Base-by-base conservation (phyloP, 140 eudicot species). In the Senecio squalidus region DNA sequence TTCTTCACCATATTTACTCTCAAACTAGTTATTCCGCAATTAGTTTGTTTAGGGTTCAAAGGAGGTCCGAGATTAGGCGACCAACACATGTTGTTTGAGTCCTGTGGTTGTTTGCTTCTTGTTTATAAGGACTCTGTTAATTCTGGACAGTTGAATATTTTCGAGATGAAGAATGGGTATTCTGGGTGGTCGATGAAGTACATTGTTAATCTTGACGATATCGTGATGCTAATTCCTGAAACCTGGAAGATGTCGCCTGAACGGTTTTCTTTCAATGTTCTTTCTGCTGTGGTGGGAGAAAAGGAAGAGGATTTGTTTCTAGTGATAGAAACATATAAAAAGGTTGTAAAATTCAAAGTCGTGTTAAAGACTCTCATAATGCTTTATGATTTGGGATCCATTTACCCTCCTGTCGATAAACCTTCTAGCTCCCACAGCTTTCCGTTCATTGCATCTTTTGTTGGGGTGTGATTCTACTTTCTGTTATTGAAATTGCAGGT, bases 101-200 rank as follows among this genome's bases (percentile, higher is more conserved):
- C 30, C 22, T 16, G 29, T 48, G 54, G 54, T 48, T 48, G 15
- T 47, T 47, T 47, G 54, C 15, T 47, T 47, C 49, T 43, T 15
- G 1, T 43, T 15, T 9, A 21, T 43, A 16, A 2, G 3, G 10
- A 18, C 14, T 47, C 5, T 47, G 11, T 27, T 0, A 4, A n/a
- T 16, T 4, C 24, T 1, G 4, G 2, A 4, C 2, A 44, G 8
- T 15, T 44, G 43, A 49, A 2, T 22, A 17, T 64, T 22, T 51
- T 49, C 20, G 51, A 51, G 61, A 50, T 51, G 61, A 51, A 23
- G 16, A 15, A 16, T 4, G 48, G 14, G 41, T 3, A 11, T 50
- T 36, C 41, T 16, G 41, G 9, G 0, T 64, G 70, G 70, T 51
- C 22, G 28, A 2, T 64, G 36, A 64, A 51, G 70, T 36, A 51